Conservation (phyloP, 148 eudicot species). For the Vaccinium corymbosum region DNA sequence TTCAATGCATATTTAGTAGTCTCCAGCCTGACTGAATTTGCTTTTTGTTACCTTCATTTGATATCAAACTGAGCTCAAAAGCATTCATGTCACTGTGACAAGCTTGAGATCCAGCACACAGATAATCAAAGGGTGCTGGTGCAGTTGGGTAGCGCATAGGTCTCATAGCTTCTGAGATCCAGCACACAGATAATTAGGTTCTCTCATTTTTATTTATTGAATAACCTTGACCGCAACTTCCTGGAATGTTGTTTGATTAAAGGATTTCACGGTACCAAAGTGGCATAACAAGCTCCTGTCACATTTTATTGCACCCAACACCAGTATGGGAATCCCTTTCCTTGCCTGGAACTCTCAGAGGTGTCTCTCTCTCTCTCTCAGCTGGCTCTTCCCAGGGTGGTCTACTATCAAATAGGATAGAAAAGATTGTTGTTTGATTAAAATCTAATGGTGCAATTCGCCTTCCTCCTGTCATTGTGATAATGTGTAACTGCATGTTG, state of each 20-base stretch:
- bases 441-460: not conserved
- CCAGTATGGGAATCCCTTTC: not conserved
- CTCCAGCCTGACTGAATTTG: not conserved
- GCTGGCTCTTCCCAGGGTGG: too few species aligned
- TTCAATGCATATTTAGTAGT: not conserved
- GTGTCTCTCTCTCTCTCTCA: too few species aligned
- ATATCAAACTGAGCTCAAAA: not conserved
- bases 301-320: not conserved
- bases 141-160: too few species aligned
- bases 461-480: not conserved
- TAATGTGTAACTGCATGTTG: not conserved
- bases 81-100: not conserved
- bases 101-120: not conserved
- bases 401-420: too few species aligned
- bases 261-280: not conserved
- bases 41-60: not conserved
- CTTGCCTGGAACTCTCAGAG: not conserved
- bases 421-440: not conserved
- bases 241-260: not conserved
- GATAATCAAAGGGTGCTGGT: not conserved
- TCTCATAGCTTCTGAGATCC: not conserved
- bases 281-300: not conserved
- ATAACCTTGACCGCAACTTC: not conserved
- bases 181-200: not conserved
- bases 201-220: not conserved